A percentile compares a stretch with the other conserved stretches of the same genome.
Conservation (phyloP, 805 yeast genomes). For the Ogataea saltuana region DNA sequence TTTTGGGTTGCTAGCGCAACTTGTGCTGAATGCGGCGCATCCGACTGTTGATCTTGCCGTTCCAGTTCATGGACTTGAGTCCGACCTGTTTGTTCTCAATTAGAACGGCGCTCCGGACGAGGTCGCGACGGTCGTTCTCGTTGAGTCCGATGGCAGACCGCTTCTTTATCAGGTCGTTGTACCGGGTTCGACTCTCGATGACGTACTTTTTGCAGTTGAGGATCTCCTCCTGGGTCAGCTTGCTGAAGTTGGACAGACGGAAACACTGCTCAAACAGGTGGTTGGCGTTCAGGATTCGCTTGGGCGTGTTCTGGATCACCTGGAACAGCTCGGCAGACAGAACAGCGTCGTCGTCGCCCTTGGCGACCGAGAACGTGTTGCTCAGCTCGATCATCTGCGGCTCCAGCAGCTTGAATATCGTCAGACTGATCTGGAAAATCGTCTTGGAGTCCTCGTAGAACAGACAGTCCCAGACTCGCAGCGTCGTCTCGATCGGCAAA, state of each 20-base stretch:
- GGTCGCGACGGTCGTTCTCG: constrained; percentile 33
- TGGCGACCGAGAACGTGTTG: constrained; percentile 14
- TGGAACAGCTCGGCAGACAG: constrained; percentile 59
- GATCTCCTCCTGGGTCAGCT: constrained; percentile 80
- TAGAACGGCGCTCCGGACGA: constrained; percentile 25
- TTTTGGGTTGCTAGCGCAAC: constrained; percentile 10
- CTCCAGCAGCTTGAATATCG: constrained; percentile 75
- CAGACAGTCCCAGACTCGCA: constrained; percentile 92
- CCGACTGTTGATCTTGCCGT: constrained; percentile 35
- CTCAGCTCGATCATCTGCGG: constrained; percentile 49
- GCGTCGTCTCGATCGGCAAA: constrained; percentile 82
- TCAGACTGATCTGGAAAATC: constrained; percentile 76
- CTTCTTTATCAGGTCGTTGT: constrained; percentile 34
- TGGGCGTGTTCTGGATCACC: constrained; percentile 81
- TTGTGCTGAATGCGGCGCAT: constrained; percentile 33
- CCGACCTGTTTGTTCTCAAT: constrained; percentile 33
- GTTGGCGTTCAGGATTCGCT: constrained; percentile 66
- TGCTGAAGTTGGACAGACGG: constrained; percentile 46
- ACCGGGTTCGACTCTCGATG: constrained; percentile 53
- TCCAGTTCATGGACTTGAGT: constrained; percentile 37
- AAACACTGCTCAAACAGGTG: constrained; percentile 71
- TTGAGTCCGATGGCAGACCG: constrained; percentile 33
- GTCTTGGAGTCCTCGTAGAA: constrained; percentile 91
- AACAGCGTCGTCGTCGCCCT: constrained; percentile 28
- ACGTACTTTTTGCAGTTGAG: constrained; percentile 78